Evolutionary conservation across 257 asterid species (phyloP), one percentile per base, ranked within the genome.

Genomic region (Fraxinus cuspidata): DNA sequence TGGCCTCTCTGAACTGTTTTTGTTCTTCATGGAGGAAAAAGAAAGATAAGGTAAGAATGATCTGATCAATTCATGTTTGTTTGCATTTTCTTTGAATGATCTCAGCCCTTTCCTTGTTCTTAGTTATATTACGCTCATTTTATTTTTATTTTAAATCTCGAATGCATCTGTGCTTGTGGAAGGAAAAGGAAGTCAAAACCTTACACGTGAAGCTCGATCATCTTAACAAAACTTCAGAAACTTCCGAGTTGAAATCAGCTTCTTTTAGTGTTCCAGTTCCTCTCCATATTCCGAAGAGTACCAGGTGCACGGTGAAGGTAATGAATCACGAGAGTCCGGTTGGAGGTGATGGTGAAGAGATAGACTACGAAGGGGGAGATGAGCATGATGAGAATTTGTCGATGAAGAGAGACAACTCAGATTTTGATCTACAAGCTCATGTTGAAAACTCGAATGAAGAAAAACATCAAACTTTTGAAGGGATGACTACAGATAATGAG

Each of bases 341-440:
- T 73, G 88, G 78, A 40, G 84, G 71, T 35, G 90, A 79, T 66
- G 60, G 78, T 8, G 85, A 72, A 70, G 92, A 88, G 80, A 88
- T 77, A 40, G 84, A 87, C 38, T 90, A 90, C 21, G 93, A 87
- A 80, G 97, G 87, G 18, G 97, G 84, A 65, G 94, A 87, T 67
- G 92, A 88, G 75, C 88, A 85, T 7, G 96, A 90, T 18, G 90
- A 78, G 37, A 74, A 51, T 66, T 60, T 79, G 49, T 81, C 89
- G 0, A 70, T 80, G 74, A 85, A 87, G 56, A 83, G 89, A 76
- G 88, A 87, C 12, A 70, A 81, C 53, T 85, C 88, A 27, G 90
- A 86, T 74, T 86, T 86, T 40, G 81, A 90, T 78, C 79, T 87
- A 77, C 88, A 86, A 81, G 77, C 81, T 28, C 81, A 19, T 37